These are phyloP conservation scores for Esteya vermicola DNA, from an alignment of 2,329 filamentous ascomycete species.

Conservation along the genomic window DNA sequence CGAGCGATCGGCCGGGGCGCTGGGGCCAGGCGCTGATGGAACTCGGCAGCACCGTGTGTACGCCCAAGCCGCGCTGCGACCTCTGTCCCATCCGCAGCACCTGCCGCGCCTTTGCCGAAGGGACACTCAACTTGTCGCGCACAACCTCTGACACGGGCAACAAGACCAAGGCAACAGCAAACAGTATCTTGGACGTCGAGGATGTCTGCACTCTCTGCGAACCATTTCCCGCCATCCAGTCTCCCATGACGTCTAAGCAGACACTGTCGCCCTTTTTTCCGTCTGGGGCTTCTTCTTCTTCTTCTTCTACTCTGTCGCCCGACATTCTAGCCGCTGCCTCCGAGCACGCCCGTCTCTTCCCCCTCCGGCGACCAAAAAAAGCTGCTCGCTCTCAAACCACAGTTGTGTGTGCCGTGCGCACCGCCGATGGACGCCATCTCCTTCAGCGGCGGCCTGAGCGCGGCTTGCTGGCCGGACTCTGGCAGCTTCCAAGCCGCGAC, in stretches of 20 bases:
- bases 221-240: constrained; percentile 28
- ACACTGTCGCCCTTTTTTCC: too few species aligned
- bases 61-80: constrained; percentile 41
- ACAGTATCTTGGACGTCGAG: constrained; percentile 27
- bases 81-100: constrained; percentile 34
- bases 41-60: constrained; percentile 47
- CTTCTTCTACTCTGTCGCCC: too few species aligned
- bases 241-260: constrained; percentile 17
- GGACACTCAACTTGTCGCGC: too few species aligned
- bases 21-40: constrained; percentile 57
- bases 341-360: constrained; percentile 34
- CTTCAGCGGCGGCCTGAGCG: constrained; percentile 36
- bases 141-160: too few species aligned
- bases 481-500: constrained; percentile 37
- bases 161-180: constrained; percentile 9
- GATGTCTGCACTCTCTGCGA: constrained; percentile 35
- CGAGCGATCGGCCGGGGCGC: constrained; percentile 37
- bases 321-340: constrained; percentile 17
- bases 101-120: constrained; percentile 37
- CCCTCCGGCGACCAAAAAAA: constrained; percentile 36
- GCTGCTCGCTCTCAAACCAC: constrained; percentile 36
- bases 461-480: constrained; percentile 38
- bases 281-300: too few species aligned
- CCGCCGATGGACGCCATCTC: constrained; percentile 28
- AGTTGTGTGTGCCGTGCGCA: constrained; percentile 36